Conservation (phyloP, 1,284 basidiomycete species). For the Tylopilus sp. region DNA sequence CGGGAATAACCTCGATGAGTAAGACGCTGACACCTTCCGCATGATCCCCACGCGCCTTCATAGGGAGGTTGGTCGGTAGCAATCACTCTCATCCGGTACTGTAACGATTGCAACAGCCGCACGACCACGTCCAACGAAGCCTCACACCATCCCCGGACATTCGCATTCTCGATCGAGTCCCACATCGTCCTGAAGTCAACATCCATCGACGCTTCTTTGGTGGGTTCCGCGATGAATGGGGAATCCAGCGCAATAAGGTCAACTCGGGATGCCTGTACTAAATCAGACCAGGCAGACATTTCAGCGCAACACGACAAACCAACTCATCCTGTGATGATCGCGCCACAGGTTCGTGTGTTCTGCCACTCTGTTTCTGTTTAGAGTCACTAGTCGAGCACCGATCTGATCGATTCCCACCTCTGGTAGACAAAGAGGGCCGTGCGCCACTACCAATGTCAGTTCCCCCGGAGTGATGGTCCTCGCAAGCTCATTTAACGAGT, state of each 20-base stretch:
- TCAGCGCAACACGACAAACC: conserved; percentile 16
- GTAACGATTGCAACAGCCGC: conserved; percentile 48
- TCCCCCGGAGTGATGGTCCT: conserved; percentile 55
- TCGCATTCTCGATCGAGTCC: conserved; percentile 45
- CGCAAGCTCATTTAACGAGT: conserved; percentile 35
- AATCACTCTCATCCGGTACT: conserved; percentile 47
- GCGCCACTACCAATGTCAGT: conserved; percentile 45
- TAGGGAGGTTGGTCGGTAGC: conserved; percentile 55
- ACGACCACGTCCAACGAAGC: conserved; percentile 50
- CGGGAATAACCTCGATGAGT: conserved; percentile 5
- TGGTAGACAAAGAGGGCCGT: conserved; percentile 11
- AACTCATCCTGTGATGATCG: conserved; percentile 16
- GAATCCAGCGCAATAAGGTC: conserved; percentile 71
- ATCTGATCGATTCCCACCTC: conserved; percentile 22
- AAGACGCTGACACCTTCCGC: background rate
- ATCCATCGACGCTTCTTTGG: conserved; percentile 22
- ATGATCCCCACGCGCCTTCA: conserved; percentile 41
- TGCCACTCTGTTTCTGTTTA: conserved; percentile 13
- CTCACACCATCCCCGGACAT: conserved; percentile 64
- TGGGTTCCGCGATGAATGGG: conserved; percentile 53
- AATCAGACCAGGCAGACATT: conserved; percentile 13
- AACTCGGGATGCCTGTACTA: conserved; percentile 38
- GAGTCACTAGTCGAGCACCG: background rate
- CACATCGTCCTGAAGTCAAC: conserved; percentile 53
- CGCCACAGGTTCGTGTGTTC: background rate